A percentile compares a stretch with the other conserved stretches of the same genome.
Conservation (phyloP, 768 basidiomycete species). For the Boletus rex-veris region DNA sequence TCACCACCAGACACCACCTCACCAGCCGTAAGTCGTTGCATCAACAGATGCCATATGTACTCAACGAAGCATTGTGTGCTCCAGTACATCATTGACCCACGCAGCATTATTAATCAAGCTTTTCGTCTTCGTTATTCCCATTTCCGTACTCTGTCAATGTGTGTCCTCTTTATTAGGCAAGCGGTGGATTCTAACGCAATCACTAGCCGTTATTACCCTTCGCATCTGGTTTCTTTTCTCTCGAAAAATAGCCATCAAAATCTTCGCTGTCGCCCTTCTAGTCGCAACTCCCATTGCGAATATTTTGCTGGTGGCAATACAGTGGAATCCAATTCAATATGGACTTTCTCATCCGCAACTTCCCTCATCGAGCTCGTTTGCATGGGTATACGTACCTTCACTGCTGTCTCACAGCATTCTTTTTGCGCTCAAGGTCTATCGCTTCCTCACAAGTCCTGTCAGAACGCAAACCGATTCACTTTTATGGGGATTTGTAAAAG, state of each 20-base stretch:
- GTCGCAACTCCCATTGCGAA: neutral
- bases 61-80: neutral
- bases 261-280: constrained; percentile 1
- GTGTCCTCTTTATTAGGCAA: neutral
- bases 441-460: constrained; percentile 11
- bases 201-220: constrained; percentile 11
- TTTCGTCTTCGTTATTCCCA: constrained; percentile 2
- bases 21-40: neutral
- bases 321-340: neutral
- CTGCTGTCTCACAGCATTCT: constrained; percentile 14
- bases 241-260: neutral
- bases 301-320: neutral
- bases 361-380: neutral
- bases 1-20: neutral
- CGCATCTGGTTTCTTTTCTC: constrained; percentile 16
- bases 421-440: constrained; percentile 13
- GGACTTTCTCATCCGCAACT: neutral
- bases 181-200: neutral
- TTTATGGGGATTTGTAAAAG: constrained; percentile 17
- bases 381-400: constrained; percentile 14
- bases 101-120: neutral
- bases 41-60: neutral
- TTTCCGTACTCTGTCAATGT: constrained; percentile 10
- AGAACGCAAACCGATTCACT: constrained; percentile 4
- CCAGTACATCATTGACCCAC: neutral